Base-by-base conservation (phyloP, 129 eudicot species). In the Oenanthe sinensis region DNA sequence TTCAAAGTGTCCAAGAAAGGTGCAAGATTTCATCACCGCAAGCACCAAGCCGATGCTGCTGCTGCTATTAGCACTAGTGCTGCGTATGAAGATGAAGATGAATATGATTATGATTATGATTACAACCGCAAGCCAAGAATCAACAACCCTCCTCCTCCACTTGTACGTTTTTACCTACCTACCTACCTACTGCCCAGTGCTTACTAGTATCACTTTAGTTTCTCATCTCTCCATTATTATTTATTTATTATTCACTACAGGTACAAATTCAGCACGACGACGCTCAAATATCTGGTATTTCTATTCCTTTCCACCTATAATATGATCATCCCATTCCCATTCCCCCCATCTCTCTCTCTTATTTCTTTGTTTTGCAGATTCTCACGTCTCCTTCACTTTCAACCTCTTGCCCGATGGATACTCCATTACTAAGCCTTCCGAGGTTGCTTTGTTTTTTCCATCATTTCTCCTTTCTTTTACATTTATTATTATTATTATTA, bases 341-440 rank as follows among this genome's bases (percentile, higher is more conserved):
- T 6, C 58, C 5, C 62, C 8, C 26, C 3, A 0, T 30, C 76
- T 4, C 2, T 72, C 40, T 55, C 1, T 50, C 54, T 43, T 33
- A 33, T 33, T 37, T 24, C 28, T 81, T 52, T 19, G 47, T 37
- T 13, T 79, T 26, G 13, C 83, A 95, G 99, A 95, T 76, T 79
- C 79, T 17, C 97, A 95, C 17, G 80, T 92, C 80, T 95, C 99
- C 54, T 95, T 95, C 91, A 83, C 81, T 43, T 45, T 95, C 71
- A 90, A 85, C 88, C 85, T 95, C 82, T 90, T 80, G 81, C 96
- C 89, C 0, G 97, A 95, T 85, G 97, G 99, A 48, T 95, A 88
- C 85, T 84, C 94, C 0, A 85, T 95, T 74, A 90, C 88, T 52
- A 92, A 95, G 36, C 89, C 95, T 19, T 79, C 83, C 11, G 96